Evolutionary conservation across 1,284 basidiomycete species (phyloP).

Genomic region (Mixia osmundae): DNA sequence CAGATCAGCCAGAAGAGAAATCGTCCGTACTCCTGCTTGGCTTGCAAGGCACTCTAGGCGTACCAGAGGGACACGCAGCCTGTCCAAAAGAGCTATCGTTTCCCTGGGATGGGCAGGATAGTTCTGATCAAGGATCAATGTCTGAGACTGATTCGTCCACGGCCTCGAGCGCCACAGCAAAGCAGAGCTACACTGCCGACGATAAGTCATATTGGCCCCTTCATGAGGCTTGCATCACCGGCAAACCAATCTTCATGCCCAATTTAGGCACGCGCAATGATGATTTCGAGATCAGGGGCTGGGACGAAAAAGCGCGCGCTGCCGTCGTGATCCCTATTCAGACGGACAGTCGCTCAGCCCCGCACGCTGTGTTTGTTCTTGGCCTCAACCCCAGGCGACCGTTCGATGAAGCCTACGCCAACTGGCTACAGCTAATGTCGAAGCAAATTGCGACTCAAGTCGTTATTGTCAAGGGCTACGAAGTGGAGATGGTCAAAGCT

Average conservation of each 20-base stretch:
- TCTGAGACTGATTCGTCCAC: not conserved
- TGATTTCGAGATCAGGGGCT: conserved; percentile 1
- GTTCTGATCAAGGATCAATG: not conserved
- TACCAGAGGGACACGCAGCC: not conserved
- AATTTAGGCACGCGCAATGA: not conserved
- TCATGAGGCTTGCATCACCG: not conserved
- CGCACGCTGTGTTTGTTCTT: not conserved
- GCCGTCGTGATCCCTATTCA: not conserved
- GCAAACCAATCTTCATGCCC: not conserved
- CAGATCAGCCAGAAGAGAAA: too few relatives aligned
- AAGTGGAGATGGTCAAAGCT: conserved; percentile 17
- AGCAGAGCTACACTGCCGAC: not conserved
- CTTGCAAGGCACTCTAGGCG: not conserved
- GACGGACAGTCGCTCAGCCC: not conserved
- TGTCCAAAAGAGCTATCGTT: not conserved
- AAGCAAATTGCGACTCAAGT: not conserved
- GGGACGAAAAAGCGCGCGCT: not conserved
- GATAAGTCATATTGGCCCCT: not conserved
- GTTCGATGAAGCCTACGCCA: not conserved
- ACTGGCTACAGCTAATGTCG: not conserved
- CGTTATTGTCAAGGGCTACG: not conserved
- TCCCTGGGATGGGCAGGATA: not conserved
- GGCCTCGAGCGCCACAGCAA: not conserved
- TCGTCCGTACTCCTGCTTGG: too few relatives aligned
- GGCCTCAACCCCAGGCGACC: not conserved